A percentile compares a stretch with the other conserved stretches of the same genome.
Evolutionary conservation across 192 early-diverging fungal species (phyloP).

Genomic region (Rhizoclosmatium globosum): DNA sequence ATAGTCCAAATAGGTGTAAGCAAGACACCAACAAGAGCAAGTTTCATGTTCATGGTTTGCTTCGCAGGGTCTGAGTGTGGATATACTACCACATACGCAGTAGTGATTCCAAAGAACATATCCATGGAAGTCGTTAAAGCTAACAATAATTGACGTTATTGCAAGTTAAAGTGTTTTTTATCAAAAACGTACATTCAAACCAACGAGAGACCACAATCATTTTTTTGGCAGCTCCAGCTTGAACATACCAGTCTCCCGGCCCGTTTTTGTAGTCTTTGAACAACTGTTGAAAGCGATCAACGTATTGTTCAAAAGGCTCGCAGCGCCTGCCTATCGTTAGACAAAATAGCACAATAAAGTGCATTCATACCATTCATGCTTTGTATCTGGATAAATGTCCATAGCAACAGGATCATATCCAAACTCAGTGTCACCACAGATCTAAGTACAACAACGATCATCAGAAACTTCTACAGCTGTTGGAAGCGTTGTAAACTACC

Average conservation of each 20-base stretch:
- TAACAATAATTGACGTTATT: no score
- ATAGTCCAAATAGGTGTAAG: background rate
- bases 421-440: background rate
- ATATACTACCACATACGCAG: background rate
- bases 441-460: background rate
- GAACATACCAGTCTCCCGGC: background rate
- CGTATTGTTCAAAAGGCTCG: background rate
- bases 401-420: background rate
- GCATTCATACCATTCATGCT: background rate
- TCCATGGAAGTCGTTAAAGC: background rate
- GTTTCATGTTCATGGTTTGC: background rate
- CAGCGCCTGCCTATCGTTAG: background rate
- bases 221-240: background rate
- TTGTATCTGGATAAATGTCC: background rate
- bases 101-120: constrained; percentile 17
- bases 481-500: no score
- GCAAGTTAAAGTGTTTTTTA: no score
- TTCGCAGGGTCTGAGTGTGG: background rate
- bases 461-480: no score
- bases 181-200: background rate
- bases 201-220: constrained; percentile 1
- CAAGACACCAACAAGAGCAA: constrained; percentile 14
- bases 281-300: background rate
- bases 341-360: no score
- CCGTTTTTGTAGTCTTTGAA: background rate